A percentile compares a stretch with the other conserved stretches of the same genome.
These are phyloP conservation scores for Pisolithus sp. DNA, from an alignment of 768 basidiomycete genomes.

Conservation along the genomic window DNA sequence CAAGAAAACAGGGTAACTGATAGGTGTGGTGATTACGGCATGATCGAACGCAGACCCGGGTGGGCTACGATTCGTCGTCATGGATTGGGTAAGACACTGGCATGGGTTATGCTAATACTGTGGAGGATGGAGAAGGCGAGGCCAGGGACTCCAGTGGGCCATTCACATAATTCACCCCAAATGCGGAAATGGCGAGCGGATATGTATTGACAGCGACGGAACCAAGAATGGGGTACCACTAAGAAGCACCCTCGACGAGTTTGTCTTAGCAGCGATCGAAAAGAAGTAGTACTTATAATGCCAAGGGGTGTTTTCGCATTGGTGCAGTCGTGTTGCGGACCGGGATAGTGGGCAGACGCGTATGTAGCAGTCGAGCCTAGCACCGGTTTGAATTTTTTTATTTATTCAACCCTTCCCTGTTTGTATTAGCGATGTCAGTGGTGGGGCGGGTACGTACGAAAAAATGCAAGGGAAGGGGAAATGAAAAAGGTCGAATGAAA, in stretches of 20 bases:
- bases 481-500: background rate
- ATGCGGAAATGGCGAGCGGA: background rate
- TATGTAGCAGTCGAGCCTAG: slow-evolving; percentile 18
- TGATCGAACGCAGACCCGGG: background rate
- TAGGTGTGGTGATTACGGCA: background rate
- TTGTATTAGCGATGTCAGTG: background rate
- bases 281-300: slow-evolving; percentile 1
- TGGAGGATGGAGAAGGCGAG: background rate
- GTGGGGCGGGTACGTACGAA: background rate
- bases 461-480: background rate
- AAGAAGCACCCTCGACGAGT: slow-evolving; percentile 7
- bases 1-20: background rate
- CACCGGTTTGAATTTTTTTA: slow-evolving; percentile 14
- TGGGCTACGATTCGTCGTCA: background rate
- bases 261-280: slow-evolving; percentile 22
- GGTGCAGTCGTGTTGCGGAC: slow-evolving; percentile 11
- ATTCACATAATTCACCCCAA: background rate
- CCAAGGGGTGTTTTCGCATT: background rate
- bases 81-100: background rate
- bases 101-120: background rate
- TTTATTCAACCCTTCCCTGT: slow-evolving; percentile 15
- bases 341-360: slow-evolving; percentile 22
- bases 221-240: slow-evolving; percentile 13
- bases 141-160: background rate
- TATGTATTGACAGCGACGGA: slow-evolving; percentile 9